phyloP scores from a whole-genome alignment of 2,329 filamentous ascomycete species.

The Talaromyces amestolkiae region DNA sequence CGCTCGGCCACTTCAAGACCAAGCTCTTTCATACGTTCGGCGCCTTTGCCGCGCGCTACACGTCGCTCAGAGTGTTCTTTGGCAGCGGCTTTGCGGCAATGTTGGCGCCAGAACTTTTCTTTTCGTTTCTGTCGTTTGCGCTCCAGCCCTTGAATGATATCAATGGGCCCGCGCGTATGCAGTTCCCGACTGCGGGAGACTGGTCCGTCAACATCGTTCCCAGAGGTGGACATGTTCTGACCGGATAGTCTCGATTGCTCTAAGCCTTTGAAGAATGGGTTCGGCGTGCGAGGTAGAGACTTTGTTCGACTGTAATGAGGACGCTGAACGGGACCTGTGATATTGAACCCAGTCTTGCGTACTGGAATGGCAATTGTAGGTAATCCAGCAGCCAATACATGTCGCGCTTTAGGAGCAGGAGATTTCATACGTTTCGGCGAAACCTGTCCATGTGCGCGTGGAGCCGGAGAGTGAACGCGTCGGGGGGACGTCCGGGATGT shows the following conservation, averaged over 20 bases:
- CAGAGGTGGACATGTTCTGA: constrained; percentile 34
- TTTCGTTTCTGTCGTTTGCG: constrained; percentile 88
- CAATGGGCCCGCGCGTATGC: constrained; percentile 87
- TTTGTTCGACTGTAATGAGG: constrained; percentile 74
- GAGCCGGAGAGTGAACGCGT: constrained; percentile 55
- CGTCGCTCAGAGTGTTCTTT: constrained; percentile 62
- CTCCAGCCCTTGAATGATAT: constrained; percentile 95
- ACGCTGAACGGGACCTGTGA: constrained; percentile 57
- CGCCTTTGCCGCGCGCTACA: constrained; percentile 78
- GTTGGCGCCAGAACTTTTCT: constrained; percentile 88
- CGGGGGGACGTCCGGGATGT: constrained; percentile 60
- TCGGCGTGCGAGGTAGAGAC: constrained; percentile 77
- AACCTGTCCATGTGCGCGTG: constrained; percentile 58
- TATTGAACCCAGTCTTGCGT: constrained; percentile 52
- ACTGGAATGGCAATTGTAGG: constrained; percentile 39
- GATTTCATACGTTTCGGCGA: constrained; percentile 71
- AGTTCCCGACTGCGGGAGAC: constrained; percentile 48
- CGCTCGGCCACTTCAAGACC: constrained; percentile 86
- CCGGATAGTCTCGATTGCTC: constrained; percentile 31
- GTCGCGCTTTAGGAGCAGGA: constrained; percentile 62
- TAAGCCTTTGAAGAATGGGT: constrained; percentile 58
- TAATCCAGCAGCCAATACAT: constrained; percentile 45
- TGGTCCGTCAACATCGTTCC: constrained; percentile 35
- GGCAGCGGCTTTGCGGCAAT: constrained; percentile 76
- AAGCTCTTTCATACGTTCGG: constrained; percentile 88